phyloP scores from a whole-genome alignment of 2,329 filamentous ascomycete species.

The Colletotrichum zoysiae region DNA sequence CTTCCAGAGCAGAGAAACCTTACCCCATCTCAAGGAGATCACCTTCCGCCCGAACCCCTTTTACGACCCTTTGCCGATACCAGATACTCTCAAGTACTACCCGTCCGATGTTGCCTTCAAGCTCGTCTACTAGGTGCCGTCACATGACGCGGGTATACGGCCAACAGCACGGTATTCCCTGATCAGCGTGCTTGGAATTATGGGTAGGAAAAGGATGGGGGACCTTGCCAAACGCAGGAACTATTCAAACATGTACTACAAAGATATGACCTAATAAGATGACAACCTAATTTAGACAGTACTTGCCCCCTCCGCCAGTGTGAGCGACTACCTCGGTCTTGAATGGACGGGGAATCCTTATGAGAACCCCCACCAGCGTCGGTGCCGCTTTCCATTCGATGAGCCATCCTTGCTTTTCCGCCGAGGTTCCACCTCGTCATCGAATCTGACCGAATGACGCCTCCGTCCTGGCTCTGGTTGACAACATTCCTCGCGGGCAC shows the following conservation, averaged over 20 bases:
- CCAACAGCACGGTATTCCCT: background rate
- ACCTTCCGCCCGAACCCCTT: conserved; percentile 38
- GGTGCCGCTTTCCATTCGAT: background rate
- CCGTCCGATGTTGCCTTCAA: conserved; percentile 27
- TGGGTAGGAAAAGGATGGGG: background rate
- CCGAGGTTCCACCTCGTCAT: background rate
- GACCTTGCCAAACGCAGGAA: background rate
- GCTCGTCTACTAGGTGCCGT: conserved; percentile 16
- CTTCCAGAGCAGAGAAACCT: conserved; percentile 15
- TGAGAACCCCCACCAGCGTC: conserved; percentile 23
- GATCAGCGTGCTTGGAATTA: background rate
- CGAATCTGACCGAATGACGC: background rate
- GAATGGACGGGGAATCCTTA: background rate
- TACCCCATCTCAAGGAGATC: conserved; percentile 35
- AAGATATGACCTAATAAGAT: conserved; percentile 6
- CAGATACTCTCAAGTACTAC: conserved; percentile 21
- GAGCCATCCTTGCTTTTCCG: background rate
- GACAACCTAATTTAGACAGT: background rate
- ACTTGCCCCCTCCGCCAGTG: background rate
- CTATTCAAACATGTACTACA: background rate
- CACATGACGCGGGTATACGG: background rate
- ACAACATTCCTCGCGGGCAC: background rate
- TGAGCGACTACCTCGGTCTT: background rate
- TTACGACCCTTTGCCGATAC: conserved; percentile 31
- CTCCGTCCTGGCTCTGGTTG: background rate